These are phyloP conservation scores for Stagonosporopsis tanaceti DNA, from an alignment of 2,329 filamentous ascomycete species.

Conservation along the genomic window DNA sequence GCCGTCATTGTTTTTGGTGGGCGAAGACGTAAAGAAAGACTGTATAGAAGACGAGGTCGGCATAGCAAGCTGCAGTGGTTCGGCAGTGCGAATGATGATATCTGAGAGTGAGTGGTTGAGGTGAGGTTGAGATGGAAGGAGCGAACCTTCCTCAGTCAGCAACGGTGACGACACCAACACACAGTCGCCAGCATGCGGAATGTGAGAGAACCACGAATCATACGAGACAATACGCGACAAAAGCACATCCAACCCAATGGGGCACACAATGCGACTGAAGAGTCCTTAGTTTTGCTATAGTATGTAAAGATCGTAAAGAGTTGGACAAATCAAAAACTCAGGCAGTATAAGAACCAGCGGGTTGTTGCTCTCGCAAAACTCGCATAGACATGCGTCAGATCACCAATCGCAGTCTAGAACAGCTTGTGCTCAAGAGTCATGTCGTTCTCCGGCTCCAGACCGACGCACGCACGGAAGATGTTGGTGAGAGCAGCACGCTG, in stretches of 20 bases:
- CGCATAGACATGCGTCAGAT: not conserved
- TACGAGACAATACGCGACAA: not conserved
- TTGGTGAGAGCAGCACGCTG: slow-evolving; percentile 94
- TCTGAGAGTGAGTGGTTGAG: not conserved
- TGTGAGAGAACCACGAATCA: not conserved
- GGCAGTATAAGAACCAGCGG: not conserved
- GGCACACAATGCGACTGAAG: not conserved
- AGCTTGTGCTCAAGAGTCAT: slow-evolving; percentile 99
- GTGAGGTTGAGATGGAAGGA: slow-evolving; percentile 15
- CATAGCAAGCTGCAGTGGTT: slow-evolving; percentile 34
- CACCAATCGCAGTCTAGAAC: slow-evolving; percentile 58
- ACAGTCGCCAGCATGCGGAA: not conserved
- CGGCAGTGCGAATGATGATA: not conserved
- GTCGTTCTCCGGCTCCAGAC: slow-evolving; percentile 95
- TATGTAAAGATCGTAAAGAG: slow-evolving; percentile 38
- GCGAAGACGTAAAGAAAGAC: slow-evolving; percentile 50
- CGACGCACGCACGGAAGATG: slow-evolving; percentile 98
- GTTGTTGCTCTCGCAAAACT: not conserved
- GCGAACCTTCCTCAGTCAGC: slow-evolving; percentile 8
- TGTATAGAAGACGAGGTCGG: slow-evolving; percentile 53
- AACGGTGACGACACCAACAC: not conserved
- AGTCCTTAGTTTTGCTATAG: slow-evolving; percentile 18
- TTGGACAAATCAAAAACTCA: slow-evolving; percentile 28
- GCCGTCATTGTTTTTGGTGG: slow-evolving; percentile 56
- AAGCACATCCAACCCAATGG: not conserved